phyloP scores from a whole-genome alignment of 257 asterid species.

The Solanum microdontum region DNA sequence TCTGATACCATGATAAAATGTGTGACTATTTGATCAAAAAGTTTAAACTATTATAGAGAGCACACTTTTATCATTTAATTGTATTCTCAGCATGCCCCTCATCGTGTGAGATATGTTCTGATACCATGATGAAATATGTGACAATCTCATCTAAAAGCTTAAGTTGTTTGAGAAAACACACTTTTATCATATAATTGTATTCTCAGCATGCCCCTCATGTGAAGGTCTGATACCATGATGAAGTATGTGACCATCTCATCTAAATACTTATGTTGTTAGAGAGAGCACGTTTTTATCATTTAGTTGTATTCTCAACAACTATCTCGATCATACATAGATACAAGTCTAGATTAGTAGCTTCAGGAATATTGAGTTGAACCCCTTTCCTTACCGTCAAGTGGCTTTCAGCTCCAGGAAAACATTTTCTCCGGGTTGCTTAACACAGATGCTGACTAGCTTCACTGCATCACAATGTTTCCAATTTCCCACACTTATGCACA shows the following conservation, averaged over 20 bases:
- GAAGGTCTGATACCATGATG: too few relatives aligned
- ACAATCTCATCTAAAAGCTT: too few relatives aligned
- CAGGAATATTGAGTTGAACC: not conserved
- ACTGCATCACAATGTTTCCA: not conserved
- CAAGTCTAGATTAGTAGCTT: not conserved
- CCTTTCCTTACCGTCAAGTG: not conserved
- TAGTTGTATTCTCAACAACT: not conserved
- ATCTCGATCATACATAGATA: not conserved
- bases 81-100: too few relatives aligned
- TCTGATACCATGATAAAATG: not conserved
- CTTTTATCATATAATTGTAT: too few relatives aligned
- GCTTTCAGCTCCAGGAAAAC: not conserved
- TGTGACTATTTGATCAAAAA: too few relatives aligned
- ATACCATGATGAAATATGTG: too few relatives aligned
- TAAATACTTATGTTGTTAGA: too few relatives aligned
- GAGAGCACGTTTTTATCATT: too few relatives aligned
- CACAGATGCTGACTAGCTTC: not conserved
- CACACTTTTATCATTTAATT: too few relatives aligned
- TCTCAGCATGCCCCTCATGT: not conserved
- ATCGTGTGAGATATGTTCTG: too few relatives aligned
- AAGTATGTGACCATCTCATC: too few relatives aligned
- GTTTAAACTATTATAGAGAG: accelerated
- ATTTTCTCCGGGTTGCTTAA: not conserved
- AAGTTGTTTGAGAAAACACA: too few relatives aligned
- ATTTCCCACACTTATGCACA: not conserved